These are phyloP conservation scores for Microstegium vimineum DNA, from an alignment of 176 grass and related monocot genomes.

Conservation along the genomic window DNA sequence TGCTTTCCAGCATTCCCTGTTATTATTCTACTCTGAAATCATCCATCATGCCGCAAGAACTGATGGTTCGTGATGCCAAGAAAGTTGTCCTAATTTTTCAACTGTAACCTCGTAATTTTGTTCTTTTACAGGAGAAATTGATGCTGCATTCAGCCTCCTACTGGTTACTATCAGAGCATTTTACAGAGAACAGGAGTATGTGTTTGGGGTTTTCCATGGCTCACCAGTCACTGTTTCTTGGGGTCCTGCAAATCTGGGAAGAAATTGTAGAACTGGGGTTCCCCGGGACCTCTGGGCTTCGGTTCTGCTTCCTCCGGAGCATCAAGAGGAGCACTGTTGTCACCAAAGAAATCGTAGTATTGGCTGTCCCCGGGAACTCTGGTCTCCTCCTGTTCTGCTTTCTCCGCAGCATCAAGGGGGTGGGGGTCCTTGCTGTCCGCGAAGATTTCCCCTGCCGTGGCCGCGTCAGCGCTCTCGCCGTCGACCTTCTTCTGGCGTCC, in stretches of 20 bases:
- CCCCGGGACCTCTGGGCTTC: too few species aligned
- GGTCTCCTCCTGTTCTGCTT: background rate
- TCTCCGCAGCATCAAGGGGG: background rate
- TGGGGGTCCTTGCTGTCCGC: background rate
- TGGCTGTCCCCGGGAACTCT: background rate
- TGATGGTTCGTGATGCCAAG: conserved; percentile 19
- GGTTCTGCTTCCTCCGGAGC: too few species aligned
- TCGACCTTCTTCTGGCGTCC: background rate
- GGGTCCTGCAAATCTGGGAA: background rate
- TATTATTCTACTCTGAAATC: conserved; percentile 7
- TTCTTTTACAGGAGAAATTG: background rate
- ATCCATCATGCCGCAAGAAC: conserved; percentile 7
- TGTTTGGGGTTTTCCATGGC: background rate
- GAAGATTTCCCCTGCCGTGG: background rate
- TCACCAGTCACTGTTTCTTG: background rate
- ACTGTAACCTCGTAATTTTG: background rate
- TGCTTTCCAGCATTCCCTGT: conserved; percentile 9
- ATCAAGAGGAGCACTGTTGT: too few species aligned
- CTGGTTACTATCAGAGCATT: background rate
- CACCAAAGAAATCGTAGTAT: too few species aligned
- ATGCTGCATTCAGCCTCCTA: background rate
- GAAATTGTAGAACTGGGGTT: background rate
- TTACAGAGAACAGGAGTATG: background rate
- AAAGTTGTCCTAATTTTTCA: background rate
- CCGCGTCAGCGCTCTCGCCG: background rate